Conservation (phyloP, 192 early-diverging fungal species). For the Backusella sp. region DNA sequence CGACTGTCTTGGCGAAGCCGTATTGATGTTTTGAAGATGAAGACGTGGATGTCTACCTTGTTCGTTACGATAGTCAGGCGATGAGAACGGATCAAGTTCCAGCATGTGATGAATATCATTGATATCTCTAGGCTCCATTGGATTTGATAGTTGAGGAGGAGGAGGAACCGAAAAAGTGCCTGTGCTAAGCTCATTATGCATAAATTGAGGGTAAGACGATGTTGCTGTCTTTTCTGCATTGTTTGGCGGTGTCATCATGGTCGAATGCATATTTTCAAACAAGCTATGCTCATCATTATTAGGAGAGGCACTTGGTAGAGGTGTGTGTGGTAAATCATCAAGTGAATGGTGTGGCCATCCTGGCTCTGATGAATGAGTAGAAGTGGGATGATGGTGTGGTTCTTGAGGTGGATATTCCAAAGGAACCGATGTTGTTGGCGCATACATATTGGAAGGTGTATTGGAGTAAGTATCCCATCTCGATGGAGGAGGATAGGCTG, state of each 20-base stretch:
- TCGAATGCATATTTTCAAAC: slow-evolving; percentile 8
- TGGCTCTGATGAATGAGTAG: neutral
- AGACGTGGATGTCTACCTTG: neutral
- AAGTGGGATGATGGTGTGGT: neutral
- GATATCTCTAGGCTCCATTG: slow-evolving; percentile 6
- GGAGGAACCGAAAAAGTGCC: neutral
- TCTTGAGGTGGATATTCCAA: neutral
- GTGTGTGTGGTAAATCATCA: slow-evolving; percentile 4
- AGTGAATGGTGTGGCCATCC: neutral
- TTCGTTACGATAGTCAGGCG: neutral
- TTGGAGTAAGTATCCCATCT: slow-evolving; percentile 4
- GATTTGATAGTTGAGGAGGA: neutral
- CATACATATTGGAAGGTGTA: neutral
- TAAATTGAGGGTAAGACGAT: neutral
- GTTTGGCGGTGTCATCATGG: neutral
- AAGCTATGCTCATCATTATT: neutral
- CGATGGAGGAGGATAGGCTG: neutral
- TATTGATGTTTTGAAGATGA: neutral
- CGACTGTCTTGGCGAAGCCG: neutral
- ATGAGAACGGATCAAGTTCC: slow-evolving; percentile 6
- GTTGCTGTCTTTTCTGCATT: neutral
- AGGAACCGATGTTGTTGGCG: neutral
- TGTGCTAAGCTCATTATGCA: slow-evolving; percentile 2
- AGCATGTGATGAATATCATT: neutral
- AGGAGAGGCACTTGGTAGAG: neutral